phyloP scores from a whole-genome alignment of 768 basidiomycete genomes.

The Kwoniella bestiolae region DNA sequence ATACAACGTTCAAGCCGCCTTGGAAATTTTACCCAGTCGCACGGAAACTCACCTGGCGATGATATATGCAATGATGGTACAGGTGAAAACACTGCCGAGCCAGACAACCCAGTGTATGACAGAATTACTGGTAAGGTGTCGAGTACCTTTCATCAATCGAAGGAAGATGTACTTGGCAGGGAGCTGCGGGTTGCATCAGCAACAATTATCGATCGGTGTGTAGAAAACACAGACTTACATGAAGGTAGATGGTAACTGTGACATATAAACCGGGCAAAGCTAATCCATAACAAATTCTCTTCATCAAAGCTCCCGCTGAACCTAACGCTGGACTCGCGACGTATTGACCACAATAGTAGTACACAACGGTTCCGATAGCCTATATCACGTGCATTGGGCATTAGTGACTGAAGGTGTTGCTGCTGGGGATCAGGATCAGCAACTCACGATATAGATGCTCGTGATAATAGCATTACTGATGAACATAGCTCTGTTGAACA shows the following conservation, averaged over 20 bases:
- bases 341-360: conserved; percentile 49
- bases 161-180: conserved; percentile 40
- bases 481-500: conserved; percentile 54
- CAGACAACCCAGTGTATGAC: conserved; percentile 38
- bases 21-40: not conserved
- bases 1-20: conserved; percentile 2
- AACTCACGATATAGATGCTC: conserved; percentile 37
- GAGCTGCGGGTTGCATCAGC: conserved; percentile 1
- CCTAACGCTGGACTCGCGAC: conserved; percentile 56
- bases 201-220: not conserved
- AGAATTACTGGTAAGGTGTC: conserved; percentile 37
- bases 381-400: no score
- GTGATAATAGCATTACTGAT: conserved; percentile 48
- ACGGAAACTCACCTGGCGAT: conserved; percentile 15
- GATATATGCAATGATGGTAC: conserved; percentile 10
- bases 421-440: not conserved
- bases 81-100: conserved; percentile 20
- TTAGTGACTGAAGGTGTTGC: not conserved
- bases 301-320: conserved; percentile 50
- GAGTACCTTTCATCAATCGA: conserved; percentile 35
- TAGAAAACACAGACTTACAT: conserved; percentile 27
- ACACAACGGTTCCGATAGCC: conserved; percentile 47
- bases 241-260: conserved; percentile 36
- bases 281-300: conserved; percentile 48
- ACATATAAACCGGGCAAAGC: conserved; percentile 41